Percentiles rank a stretch among this genome's conserved stretches.
phyloP scores from a whole-genome alignment of 1,284 basidiomycete species.

The Trametes hirsuta region DNA sequence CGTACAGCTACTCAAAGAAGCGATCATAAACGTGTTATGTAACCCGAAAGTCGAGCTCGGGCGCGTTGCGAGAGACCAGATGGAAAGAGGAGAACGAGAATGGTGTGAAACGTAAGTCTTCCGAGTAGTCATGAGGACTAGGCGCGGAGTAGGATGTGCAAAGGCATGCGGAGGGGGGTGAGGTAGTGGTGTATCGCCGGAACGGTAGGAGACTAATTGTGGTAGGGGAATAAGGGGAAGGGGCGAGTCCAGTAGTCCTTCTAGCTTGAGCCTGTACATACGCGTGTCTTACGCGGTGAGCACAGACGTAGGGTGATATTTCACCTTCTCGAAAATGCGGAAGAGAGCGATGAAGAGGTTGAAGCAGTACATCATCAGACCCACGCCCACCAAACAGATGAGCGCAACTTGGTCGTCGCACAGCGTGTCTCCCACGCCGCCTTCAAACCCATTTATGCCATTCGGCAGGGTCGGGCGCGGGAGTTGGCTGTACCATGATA shows the following conservation, averaged over 20 bases:
- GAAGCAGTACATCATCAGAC: slow-evolving; percentile 76
- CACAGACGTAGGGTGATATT: slow-evolving; percentile 47
- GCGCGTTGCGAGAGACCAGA: not conserved
- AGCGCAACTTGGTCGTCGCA: slow-evolving; percentile 76
- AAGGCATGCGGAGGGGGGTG: not conserved
- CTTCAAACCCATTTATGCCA: slow-evolving; percentile 44
- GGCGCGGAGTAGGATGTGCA: too few relatives aligned
- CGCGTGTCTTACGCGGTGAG: slow-evolving; percentile 14
- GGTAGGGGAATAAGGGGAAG: not conserved
- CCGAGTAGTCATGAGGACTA: too few relatives aligned
- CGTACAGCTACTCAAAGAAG: slow-evolving; percentile 12
- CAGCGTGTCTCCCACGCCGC: slow-evolving; percentile 55
- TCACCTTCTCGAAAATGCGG: slow-evolving; percentile 87
- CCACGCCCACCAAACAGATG: slow-evolving; percentile 75
- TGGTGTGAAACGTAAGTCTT: too few relatives aligned
- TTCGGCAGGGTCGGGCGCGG: slow-evolving; percentile 49
- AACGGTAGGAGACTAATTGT: not conserved
- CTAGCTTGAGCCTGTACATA: not conserved
- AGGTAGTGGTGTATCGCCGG: slow-evolving; percentile 14
- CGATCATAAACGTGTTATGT: slow-evolving; percentile 3
- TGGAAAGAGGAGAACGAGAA: not conserved
- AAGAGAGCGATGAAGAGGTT: slow-evolving; percentile 86
- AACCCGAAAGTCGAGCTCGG: not conserved
- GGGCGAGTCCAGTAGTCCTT: not conserved
- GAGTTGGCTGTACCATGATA: slow-evolving; percentile 72